Evolutionary conservation across 805 yeast species (phyloP).

Genomic region (Pichia pseudocactophila): DNA sequence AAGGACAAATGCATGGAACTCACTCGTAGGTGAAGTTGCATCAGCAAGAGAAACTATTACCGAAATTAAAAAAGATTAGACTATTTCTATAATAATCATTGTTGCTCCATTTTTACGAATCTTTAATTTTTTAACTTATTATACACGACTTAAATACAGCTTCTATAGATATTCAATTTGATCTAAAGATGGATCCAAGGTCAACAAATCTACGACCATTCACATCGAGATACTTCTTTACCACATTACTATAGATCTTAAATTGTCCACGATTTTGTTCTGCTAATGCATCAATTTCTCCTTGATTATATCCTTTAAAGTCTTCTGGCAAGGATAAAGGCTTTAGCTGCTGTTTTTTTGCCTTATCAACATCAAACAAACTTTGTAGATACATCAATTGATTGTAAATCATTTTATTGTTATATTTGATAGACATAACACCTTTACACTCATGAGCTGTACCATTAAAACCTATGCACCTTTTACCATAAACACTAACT

Average conservation of each 20-base stretch:
- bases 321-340: constrained; percentile 33
- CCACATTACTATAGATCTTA: constrained; percentile 44
- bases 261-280: constrained; percentile 70
- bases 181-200: constrained; percentile 63
- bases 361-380: constrained; percentile 74
- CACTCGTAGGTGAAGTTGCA: constrained; percentile 9
- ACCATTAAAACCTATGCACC: constrained; percentile 65
- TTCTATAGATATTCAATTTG: background rate
- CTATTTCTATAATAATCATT: background rate
- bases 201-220: constrained; percentile 88
- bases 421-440: constrained; percentile 65
- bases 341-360: constrained; percentile 46
- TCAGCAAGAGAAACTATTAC: constrained; percentile 6
- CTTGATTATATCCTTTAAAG: constrained; percentile 28
- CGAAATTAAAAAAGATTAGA: constrained; percentile 3
- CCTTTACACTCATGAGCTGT: constrained; percentile 66
- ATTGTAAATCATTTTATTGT: constrained; percentile 75
- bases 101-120: background rate
- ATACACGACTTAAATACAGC: background rate
- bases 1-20: constrained; percentile 6
- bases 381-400: constrained; percentile 75
- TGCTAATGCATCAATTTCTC: constrained; percentile 61
- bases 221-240: constrained; percentile 62
- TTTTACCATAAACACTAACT: constrained; percentile 78
- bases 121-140: background rate